phyloP scores from a whole-genome alignment of 164 flowering plant species.

The Nelumbo lutea region DNA sequence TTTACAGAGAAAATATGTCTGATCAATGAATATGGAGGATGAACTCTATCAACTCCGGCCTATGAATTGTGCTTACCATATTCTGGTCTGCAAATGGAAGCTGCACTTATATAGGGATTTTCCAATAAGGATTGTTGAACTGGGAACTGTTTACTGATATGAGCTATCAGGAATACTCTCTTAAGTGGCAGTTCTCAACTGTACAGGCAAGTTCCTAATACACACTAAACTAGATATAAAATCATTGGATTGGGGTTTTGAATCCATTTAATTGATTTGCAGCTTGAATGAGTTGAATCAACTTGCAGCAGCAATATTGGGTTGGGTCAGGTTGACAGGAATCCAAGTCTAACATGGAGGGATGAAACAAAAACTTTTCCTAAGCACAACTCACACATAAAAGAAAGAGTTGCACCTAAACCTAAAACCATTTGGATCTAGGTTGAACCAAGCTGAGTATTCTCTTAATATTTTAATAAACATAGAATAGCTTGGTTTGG shows the following conservation, averaged over 20 bases:
- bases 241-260: background rate
- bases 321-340: too few relatives aligned
- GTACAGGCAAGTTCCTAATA: slow-evolving; percentile 54
- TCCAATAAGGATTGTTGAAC: slow-evolving; percentile 91
- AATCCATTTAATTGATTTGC: background rate
- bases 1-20: slow-evolving; percentile 92
- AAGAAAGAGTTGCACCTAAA: too few relatives aligned
- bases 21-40: slow-evolving; percentile 91
- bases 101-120: slow-evolving; percentile 85
- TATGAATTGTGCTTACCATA: slow-evolving; percentile 98
- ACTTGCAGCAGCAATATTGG: too few relatives aligned
- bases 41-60: slow-evolving; percentile 95
- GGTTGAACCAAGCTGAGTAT: too few relatives aligned
- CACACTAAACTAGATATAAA: background rate
- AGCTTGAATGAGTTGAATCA: too few relatives aligned
- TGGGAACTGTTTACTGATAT: slow-evolving; percentile 93
- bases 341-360: too few relatives aligned
- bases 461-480: too few relatives aligned
- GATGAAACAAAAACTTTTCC: too few relatives aligned
- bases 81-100: slow-evolving; percentile 75
- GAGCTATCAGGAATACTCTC: slow-evolving; percentile 69
- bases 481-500: too few relatives aligned
- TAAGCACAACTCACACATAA: too few relatives aligned
- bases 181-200: slow-evolving; percentile 97
- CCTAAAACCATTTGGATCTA: too few relatives aligned